Percentiles rank a stretch among this genome's conserved stretches.
Conservation (phyloP, 768 basidiomycete species). For the Filobasidium wieringae region DNA sequence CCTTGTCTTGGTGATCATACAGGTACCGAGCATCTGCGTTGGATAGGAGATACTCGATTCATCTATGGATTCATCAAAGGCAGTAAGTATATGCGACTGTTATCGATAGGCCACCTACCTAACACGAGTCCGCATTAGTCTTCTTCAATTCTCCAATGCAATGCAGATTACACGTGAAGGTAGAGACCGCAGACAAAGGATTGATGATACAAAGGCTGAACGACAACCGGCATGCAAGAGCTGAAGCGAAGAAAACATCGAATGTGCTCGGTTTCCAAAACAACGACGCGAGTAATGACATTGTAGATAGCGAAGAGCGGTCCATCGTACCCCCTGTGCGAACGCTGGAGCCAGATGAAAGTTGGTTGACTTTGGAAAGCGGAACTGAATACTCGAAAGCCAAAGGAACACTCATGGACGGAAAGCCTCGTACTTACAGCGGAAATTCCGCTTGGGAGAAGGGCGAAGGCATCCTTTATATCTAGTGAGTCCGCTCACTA, state of each 20-base stretch:
- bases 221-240: neutral
- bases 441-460: constrained; percentile 21
- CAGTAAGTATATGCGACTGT: neutral
- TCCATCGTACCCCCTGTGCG: constrained; percentile 9
- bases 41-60: constrained; percentile 39
- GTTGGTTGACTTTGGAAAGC: constrained; percentile 29
- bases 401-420: no score
- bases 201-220: constrained; percentile 19
- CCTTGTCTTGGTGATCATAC: neutral
- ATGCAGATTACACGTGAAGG: constrained; percentile 27
- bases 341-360: constrained; percentile 26
- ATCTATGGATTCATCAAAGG: constrained; percentile 28
- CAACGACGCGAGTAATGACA: constrained; percentile 8
- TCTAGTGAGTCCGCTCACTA: constrained; percentile 24
- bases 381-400: constrained; percentile 1
- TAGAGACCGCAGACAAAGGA: constrained; percentile 24
- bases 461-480: constrained; percentile 33
- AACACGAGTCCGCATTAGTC: neutral
- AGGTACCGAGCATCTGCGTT: constrained; percentile 37
- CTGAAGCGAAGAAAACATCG: no score
- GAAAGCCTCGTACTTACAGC: no score
- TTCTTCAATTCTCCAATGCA: constrained; percentile 21
- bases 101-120: neutral
- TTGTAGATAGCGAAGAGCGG: neutral
- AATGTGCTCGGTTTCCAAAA: no score